Percentiles rank a stretch among this genome's conserved stretches.
phyloP scores from a whole-genome alignment of 2,329 filamentous ascomycete genomes.

The Pseudocercospora fuligena region DNA sequence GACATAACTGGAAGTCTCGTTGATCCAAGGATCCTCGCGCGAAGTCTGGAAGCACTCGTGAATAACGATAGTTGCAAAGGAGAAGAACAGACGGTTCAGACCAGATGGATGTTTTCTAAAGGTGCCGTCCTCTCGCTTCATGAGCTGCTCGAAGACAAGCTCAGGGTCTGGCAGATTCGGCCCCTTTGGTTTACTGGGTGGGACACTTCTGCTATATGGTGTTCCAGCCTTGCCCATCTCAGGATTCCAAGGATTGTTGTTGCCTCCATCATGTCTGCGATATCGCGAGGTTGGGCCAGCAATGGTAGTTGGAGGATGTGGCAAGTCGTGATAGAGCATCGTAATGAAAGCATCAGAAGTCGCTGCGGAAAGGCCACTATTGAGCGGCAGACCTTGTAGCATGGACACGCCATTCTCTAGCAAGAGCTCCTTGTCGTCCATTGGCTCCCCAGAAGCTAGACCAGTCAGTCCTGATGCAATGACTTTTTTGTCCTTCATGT shows the following conservation, averaged over 20 bases:
- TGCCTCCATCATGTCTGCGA: conserved; percentile 51
- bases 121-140: conserved; percentile 46
- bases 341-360: conserved; percentile 57
- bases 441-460: conserved; percentile 51
- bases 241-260: conserved; percentile 52
- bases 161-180: conserved; percentile 55
- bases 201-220: conserved; percentile 52
- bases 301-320: conserved; percentile 55
- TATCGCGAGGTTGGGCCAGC: conserved; percentile 54
- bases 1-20: conserved; percentile 55
- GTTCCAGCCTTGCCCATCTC: conserved; percentile 60
- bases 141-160: conserved; percentile 52
- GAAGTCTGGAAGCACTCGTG: conserved; percentile 55
- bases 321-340: conserved; percentile 60
- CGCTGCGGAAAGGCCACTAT: conserved; percentile 55
- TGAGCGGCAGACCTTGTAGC: conserved; percentile 56
- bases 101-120: conserved; percentile 53
- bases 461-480: conserved; percentile 47
- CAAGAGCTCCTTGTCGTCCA: conserved; percentile 54
- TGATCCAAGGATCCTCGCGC: conserved; percentile 48
- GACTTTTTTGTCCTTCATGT: conserved; percentile 32
- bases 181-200: conserved; percentile 55
- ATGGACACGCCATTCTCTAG: conserved; percentile 59
- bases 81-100: conserved; percentile 53
- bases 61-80: conserved; percentile 54